Evolutionary conservation across 2,329 filamentous ascomycete genomes (phyloP).

Genomic region (Colletotrichum shisoi): DNA sequence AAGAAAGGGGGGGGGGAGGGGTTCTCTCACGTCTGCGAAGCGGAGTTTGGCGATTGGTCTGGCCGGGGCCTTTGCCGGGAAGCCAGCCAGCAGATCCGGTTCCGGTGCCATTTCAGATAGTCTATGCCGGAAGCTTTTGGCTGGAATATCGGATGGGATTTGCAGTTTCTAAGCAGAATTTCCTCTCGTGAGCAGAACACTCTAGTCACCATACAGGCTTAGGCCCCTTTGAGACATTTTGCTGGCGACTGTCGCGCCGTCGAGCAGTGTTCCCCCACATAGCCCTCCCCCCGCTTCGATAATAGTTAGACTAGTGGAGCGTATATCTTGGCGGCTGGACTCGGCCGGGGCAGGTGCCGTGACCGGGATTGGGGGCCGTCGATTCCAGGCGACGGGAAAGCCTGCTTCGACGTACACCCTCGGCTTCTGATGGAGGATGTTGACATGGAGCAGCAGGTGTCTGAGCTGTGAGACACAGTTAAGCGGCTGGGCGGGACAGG

Average conservation of each 20-base stretch:
- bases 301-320: constrained; percentile 14
- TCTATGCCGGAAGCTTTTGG: neutral
- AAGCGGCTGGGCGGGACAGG: no score
- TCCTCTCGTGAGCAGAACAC: no score
- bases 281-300: constrained; percentile 22
- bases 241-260: neutral
- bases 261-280: constrained; percentile 20
- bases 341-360: constrained; percentile 3
- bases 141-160: neutral
- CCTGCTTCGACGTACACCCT: no score
- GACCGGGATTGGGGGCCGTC: neutral
- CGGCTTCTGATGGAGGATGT: no score
- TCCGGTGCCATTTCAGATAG: constrained; percentile 17
- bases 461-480: no score
- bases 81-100: constrained; percentile 25
- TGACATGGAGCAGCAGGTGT: no score
- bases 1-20: fast-evolving
- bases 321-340: constrained; percentile 23
- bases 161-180: neutral
- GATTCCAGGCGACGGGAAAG: neutral
- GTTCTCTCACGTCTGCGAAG: constrained; percentile 29
- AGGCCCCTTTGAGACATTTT: neutral
- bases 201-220: no score
- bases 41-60: constrained; percentile 25
- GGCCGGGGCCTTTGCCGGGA: constrained; percentile 24